These are phyloP conservation scores for Talaromyces piceae DNA, from an alignment of 2,329 filamentous ascomycete genomes.

Conservation along the genomic window DNA sequence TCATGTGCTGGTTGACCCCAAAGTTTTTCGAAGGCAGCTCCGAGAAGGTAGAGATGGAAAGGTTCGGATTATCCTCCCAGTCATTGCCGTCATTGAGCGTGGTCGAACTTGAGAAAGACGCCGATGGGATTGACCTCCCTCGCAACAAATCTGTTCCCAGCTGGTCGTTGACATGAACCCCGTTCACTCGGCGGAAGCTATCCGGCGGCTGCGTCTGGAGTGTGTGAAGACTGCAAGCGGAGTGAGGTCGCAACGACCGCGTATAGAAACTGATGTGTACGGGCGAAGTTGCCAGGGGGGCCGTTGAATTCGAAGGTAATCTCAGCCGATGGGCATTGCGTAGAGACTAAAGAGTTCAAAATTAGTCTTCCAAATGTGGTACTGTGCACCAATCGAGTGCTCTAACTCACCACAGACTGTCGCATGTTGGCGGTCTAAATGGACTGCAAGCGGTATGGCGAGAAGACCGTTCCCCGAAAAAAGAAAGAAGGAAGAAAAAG, in stretches of 20 bases:
- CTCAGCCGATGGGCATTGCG: background rate
- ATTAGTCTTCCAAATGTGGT: background rate
- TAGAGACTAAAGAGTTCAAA: background rate
- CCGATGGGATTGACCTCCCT: slow-evolving; percentile 4
- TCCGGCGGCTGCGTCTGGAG: background rate
- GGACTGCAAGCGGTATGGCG: slow-evolving; percentile 9
- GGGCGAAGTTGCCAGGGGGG: background rate
- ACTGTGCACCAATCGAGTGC: background rate
- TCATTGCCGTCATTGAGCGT: slow-evolving; percentile 34
- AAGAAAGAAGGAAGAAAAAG: too few species aligned
- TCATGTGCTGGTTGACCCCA: slow-evolving; percentile 92
- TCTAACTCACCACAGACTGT: slow-evolving; percentile 21
- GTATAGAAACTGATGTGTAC: background rate
- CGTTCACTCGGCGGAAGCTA: background rate
- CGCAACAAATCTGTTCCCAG: background rate
- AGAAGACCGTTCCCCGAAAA: too few species aligned
- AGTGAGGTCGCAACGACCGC: background rate
- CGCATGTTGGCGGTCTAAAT: slow-evolving; percentile 22
- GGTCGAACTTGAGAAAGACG: slow-evolving; percentile 11
- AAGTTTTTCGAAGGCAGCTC: slow-evolving; percentile 73
- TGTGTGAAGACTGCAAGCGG: slow-evolving; percentile 3
- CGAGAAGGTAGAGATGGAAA: slow-evolving; percentile 64
- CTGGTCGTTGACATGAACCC: background rate
- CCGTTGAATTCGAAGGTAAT: too few species aligned
- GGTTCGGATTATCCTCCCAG: slow-evolving; percentile 70